Base-by-base conservation (phyloP, 2,329 filamentous ascomycete species). In the Thelonectria blattea region DNA sequence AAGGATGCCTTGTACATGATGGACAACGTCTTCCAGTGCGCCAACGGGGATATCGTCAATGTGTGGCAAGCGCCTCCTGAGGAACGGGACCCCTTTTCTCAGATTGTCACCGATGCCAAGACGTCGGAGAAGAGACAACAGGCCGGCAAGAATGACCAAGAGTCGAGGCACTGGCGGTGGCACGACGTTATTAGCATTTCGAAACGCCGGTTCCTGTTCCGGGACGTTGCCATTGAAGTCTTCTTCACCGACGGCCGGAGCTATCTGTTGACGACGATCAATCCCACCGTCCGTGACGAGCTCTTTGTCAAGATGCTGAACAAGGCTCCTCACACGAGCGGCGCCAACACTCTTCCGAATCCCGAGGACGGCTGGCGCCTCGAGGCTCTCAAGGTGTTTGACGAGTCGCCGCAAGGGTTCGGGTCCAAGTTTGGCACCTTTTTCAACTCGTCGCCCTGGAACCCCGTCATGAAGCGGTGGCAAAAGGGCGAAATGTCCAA, bases 241-340 rank as follows among this genome's bases (percentile, higher is more conserved):
- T 99, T 99, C 79, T 99, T 99, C 73, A 93, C 93, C 0, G 96
- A 99, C 73, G 95, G 95, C 1, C 89, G 93, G 57, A 99, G 95
- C 77, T 99, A 98, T 73, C 82, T 99, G 15, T 78, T 99, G 58
- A 98, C 94, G 0, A 88, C 93, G 3, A 90, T 93, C 58, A 92
- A 90, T 37, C 84, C 90, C 0, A 78, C 80, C 32, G 81, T 88
- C 39, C 86, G 95, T 62, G 92, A 99, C 72, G 91, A 94, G 58
- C 81, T 99, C 3, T 93, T 91, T 66, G 81, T 83, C 15, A 91
- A 90, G 65, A 86, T 99, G 52, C 83, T 88, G 20, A 83, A 81
- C 63, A 93, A 93, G 75, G 92, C 93, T 6, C 92, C 92, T 3
- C 92, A 95, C 64, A 91, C 92, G 1, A 88, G 84, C 60, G 88